These are phyloP conservation scores for Funneliformis geosporum DNA, from an alignment of 192 early-diverging fungal genomes.

Conservation along the genomic window DNA sequence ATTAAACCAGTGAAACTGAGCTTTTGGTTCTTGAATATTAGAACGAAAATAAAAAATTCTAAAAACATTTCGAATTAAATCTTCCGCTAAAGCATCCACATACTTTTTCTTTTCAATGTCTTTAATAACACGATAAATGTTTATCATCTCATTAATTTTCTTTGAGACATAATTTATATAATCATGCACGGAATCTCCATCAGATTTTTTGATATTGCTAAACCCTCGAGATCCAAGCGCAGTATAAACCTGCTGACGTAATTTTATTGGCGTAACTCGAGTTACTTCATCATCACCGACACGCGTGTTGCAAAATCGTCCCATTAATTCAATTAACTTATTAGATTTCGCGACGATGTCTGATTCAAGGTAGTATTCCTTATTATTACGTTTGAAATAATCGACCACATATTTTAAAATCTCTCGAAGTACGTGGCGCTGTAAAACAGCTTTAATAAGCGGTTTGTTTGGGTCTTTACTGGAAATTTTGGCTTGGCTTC, in stretches of 20 bases:
- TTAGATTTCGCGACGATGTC: not conserved
- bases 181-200: not conserved
- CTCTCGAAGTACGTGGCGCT: not conserved
- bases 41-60: not conserved
- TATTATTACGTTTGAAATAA: not conserved
- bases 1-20: not conserved
- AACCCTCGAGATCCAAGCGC: not conserved
- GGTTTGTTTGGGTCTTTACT: not conserved
- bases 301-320: not conserved
- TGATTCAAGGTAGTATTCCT: not conserved
- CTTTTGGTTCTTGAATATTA: not conserved
- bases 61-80: not conserved
- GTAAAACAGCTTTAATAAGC: not conserved
- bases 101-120: not conserved
- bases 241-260: not conserved
- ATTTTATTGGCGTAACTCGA: not conserved
- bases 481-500: not conserved
- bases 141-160: not conserved
- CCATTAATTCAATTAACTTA: not conserved
- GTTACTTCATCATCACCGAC: not conserved
- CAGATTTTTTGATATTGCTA: not conserved
- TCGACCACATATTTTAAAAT: not conserved
- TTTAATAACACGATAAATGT: not conserved
- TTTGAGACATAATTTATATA: not conserved
- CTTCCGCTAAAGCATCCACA: not conserved